Evolutionary conservation across 140 eudicot species (phyloP).

Genomic region (Senecio squalidus): DNA sequence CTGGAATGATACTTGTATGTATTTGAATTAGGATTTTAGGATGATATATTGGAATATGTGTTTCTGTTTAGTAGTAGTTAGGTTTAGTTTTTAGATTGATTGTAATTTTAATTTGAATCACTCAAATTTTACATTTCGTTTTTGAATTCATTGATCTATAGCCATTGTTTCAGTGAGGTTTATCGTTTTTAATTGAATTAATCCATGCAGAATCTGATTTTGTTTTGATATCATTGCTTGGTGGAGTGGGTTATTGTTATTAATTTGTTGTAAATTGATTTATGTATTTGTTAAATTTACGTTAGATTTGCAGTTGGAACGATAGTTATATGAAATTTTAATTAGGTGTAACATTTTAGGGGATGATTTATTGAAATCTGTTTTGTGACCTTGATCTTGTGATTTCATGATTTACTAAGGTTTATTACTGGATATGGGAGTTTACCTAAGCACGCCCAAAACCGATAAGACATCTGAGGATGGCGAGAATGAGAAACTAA

Average conservation of each 20-base stretch:
- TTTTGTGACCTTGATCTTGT: background rate
- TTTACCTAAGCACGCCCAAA: slow-evolving; percentile 80
- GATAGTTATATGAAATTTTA: background rate
- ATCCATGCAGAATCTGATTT: too few species aligned
- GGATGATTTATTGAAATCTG: background rate
- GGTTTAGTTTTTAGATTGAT: too few species aligned
- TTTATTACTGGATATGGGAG: slow-evolving; percentile 61
- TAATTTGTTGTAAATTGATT: too few species aligned
- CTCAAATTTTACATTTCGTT: background rate
- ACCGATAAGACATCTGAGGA: slow-evolving; percentile 78
- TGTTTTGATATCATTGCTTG: too few species aligned
- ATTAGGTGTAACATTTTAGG: slow-evolving; percentile 10
- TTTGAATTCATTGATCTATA: slow-evolving; percentile 3
- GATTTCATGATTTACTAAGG: slow-evolving; percentile 5
- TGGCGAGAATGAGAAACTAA: slow-evolving; percentile 72
- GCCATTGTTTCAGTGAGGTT: slow-evolving; percentile 11
- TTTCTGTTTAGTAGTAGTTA: too few species aligned
- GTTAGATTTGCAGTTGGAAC: background rate
- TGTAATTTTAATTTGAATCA: background rate
- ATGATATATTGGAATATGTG: too few species aligned
- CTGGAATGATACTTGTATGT: too few species aligned
- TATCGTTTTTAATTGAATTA: background rate
- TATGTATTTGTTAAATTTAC: too few species aligned
- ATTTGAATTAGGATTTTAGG: too few species aligned
- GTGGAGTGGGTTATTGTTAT: too few species aligned